Evolutionary conservation across 805 yeast species (phyloP).

Genomic region (Millerozyma acaciae): DNA sequence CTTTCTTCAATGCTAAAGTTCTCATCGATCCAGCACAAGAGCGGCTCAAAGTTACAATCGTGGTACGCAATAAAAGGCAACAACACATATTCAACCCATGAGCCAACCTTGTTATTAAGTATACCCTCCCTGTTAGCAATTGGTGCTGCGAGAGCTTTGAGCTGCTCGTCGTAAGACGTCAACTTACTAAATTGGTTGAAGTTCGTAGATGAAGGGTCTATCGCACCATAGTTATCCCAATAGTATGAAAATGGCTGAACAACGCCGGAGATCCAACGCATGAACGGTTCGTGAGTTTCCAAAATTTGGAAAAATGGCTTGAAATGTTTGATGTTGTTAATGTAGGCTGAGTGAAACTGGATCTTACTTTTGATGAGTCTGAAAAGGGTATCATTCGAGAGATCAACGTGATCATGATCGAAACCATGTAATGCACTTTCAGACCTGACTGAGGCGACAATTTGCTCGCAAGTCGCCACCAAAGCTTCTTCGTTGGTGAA

Average conservation of each 20-base stretch:
- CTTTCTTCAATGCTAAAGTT: too few species aligned
- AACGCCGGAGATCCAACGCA: conserved; percentile 25
- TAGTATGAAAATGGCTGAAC: conserved; percentile 26
- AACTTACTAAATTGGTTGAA: conserved; percentile 15
- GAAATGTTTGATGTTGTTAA: conserved; percentile 15
- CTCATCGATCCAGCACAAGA: conserved; percentile 27
- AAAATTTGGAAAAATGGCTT: conserved; percentile 11
- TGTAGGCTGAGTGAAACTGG: conserved; percentile 16
- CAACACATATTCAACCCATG: conserved; percentile 27
- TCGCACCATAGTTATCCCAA: conserved; percentile 22
- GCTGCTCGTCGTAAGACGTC: conserved; percentile 12
- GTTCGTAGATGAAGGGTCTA: conserved; percentile 4
- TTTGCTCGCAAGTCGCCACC: too few species aligned
- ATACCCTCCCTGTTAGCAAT: too few species aligned
- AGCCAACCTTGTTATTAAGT: too few species aligned
- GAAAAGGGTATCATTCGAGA: conserved; percentile 12
- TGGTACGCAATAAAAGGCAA: conserved; percentile 23
- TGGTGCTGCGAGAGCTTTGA: conserved; percentile 22
- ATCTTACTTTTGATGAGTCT: conserved; percentile 18
- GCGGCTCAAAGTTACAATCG: conserved; percentile 19
- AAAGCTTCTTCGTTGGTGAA: too few species aligned
- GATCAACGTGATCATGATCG: too few species aligned
- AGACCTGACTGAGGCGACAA: too few species aligned
- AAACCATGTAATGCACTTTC: too few species aligned
- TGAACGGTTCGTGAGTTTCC: conserved; percentile 14